Evolutionary conservation across 768 basidiomycete species (phyloP), one percentile per base, ranked within the genome.

Genomic region (Heimioporus sp.): DNA sequence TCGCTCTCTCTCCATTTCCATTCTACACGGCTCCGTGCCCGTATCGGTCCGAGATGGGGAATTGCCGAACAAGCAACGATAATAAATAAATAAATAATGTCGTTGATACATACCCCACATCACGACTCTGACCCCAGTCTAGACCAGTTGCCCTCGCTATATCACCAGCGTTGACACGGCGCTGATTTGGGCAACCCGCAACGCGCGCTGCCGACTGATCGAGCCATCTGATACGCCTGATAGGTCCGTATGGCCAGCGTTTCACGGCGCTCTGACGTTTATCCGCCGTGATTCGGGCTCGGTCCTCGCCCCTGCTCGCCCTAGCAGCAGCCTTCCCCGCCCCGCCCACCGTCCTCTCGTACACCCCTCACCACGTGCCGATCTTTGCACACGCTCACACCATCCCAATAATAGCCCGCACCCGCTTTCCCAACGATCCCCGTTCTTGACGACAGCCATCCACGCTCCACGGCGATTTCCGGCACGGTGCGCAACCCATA

Each of bases 201-300:
- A 28, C 24, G 4, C 24, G 3, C 5, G 21, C 21, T 24, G 5
- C 21, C 21, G 21, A 28, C 24, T 28, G 24, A 28, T 28, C 24
- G 24, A 35, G 35, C 16, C 35, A 62, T 64, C 62, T 65, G 63
- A 63, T 62, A 63, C 62, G 62, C 50, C 45, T 63, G 62, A 64
- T 63, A 65, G 62, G 59, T 50, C 53, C 49, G 30, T 36, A 52
- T 53, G 16, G 40, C 20, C 54, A 37, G 17, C 54, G 61, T 64
- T 62, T 62, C 61, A 64, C 61, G 61, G 61, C 50, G 47, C 50
- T 56, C 30, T 43, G 30, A 20, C 20, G 35, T 35, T 56, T 46
- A 40, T 63, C 61, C 60, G 60, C 60, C 60, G 60, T 20, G 45
- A 46, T 45, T 35, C 16, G 24, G 24, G 5, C 24, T 28, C 24